Conservation (phyloP, 768 basidiomycete species). For the Boletus speciosus region DNA sequence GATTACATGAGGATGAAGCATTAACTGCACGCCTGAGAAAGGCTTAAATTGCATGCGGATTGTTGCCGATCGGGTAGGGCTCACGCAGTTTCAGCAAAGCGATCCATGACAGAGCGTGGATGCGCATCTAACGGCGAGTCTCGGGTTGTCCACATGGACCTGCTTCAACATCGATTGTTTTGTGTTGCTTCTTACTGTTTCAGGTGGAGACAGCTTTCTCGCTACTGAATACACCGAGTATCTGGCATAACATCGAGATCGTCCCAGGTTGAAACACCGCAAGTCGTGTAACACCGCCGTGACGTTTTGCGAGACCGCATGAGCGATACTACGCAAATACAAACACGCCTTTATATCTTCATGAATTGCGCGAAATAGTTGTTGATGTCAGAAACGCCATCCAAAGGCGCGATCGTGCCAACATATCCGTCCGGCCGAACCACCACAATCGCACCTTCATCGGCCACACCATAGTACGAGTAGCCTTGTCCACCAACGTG, state of each 20-base stretch:
- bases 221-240: not conserved
- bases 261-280: not conserved
- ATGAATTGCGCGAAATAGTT: constrained; percentile 49
- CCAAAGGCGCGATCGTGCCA: constrained; percentile 50
- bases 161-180: no score
- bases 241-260: not conserved
- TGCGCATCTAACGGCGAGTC: no score
- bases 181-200: not conserved
- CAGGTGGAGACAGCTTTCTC: not conserved
- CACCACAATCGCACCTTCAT: constrained; percentile 27
- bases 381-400: constrained; percentile 34
- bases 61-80: no score
- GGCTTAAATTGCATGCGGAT: no score
- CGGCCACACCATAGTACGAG: constrained; percentile 43
- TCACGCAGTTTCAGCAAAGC: no score
- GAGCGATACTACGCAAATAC: not conserved
- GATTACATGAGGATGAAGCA: no score
- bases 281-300: no score
- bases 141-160: not conserved
- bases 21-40: no score
- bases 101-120: no score
- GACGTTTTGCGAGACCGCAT: not conserved
- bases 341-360: constrained; percentile 6
- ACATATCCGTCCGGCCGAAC: constrained; percentile 52
- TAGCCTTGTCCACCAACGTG: constrained; percentile 54